Evolutionary conservation across 116 monocot species (phyloP), one percentile per base, ranked within the genome.

Genomic region (Zostera marina): DNA sequence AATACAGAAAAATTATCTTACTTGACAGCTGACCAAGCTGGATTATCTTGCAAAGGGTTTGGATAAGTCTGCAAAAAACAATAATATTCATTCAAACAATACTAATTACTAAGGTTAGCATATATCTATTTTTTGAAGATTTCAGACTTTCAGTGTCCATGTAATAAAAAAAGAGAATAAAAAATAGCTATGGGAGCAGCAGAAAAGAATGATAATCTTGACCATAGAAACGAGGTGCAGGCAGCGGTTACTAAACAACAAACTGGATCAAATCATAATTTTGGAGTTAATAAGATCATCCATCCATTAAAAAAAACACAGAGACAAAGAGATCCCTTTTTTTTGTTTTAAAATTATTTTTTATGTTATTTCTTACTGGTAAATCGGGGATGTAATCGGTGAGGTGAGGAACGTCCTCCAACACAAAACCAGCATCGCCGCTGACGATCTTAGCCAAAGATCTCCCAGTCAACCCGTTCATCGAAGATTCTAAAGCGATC

Each of bases 21-120:
- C 91, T 82, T 91, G 63, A 91, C 91, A 48, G 74, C 81, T 15
- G 91, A 77, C 62, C 85, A 91, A 7, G 91, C 91, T 42, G 85
- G 85, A 64, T 91, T 85, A 66, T 91, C 74, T 70, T 85, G 81
- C 49, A 91, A 64, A 15, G 91, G 91, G 66, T 91, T 91, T 0
- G 79, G 79, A 63, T 73, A 73, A 0, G 65, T 81, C 91, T 91
- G 89, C 43, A 56, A 56, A 20, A 51, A 51, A 23, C n/a, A 55
- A 49, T 13, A 20, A 49, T 9, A 49, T 17, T 49, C 2, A 9
- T 49, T 47, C 47, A 17, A n/a, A n/a, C n/a, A n/a, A n/a, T n/a
- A n/a, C n/a, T n/a, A n/a, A 15, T 47, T 47, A 7, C 17, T 49
- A 0, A 49, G 20, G 13, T 17, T 49, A n/a, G 49, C 49, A 49